These are phyloP conservation scores for Puccinia horiana DNA, from an alignment of 1,284 basidiomycete species.

Conservation along the genomic window DNA sequence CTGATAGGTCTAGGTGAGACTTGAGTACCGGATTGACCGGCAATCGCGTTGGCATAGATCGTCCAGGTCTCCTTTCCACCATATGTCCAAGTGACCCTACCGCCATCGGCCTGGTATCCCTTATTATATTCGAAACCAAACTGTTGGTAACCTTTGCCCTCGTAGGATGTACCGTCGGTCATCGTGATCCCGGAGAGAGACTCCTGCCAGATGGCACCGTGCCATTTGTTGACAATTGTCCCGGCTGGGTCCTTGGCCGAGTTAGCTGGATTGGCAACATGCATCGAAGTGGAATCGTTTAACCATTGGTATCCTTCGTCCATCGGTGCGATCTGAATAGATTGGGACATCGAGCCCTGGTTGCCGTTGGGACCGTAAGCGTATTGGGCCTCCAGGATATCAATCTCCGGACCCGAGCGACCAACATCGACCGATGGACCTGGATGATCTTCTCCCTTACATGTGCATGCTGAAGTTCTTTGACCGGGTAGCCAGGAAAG, in stretches of 20 bases:
- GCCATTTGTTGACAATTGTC: conserved; percentile 63
- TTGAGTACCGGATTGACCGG: conserved; percentile 13
- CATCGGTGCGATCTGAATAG: conserved; percentile 64
- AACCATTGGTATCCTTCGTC: conserved; percentile 61
- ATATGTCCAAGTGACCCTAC: conserved; percentile 38
- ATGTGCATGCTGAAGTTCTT: conserved; percentile 61
- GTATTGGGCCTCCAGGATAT: conserved; percentile 63
- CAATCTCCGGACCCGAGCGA: conserved; percentile 64
- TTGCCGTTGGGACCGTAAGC: conserved; percentile 51
- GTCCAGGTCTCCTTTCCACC: conserved; percentile 43
- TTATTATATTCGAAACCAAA: conserved; percentile 53
- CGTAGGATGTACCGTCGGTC: conserved; percentile 54
- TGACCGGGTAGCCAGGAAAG: conserved; percentile 60
- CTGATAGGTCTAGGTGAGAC: conserved; percentile 37
- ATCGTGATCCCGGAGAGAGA: conserved; percentile 63
- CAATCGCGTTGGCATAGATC: conserved; percentile 41
- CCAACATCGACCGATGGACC: conserved; percentile 56
- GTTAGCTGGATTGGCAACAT: conserved; percentile 61
- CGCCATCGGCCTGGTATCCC: conserved; percentile 44
- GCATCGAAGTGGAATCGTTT: conserved; percentile 62
- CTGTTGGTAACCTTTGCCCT: conserved; percentile 52
- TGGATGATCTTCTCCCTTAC: conserved; percentile 59
- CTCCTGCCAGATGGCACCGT: conserved; percentile 67
- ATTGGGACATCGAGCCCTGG: conserved; percentile 59
- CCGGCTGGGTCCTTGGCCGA: conserved; percentile 55